These are phyloP conservation scores for Tetradesmus lagerheimii DNA, from an alignment of 139 green algal species.

Conservation along the genomic window DNA sequence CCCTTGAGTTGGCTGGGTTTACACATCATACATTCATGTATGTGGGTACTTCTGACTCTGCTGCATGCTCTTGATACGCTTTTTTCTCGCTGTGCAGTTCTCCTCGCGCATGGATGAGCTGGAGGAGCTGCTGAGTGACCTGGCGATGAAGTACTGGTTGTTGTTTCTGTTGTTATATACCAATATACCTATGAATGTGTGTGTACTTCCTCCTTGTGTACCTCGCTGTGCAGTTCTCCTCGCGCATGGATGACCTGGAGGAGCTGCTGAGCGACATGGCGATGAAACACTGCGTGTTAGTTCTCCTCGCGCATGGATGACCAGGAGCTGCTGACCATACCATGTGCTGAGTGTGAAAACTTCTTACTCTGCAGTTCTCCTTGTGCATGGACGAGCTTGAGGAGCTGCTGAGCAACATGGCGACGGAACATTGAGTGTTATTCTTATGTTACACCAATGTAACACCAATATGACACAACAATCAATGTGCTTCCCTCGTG, in stretches of 20 bases:
- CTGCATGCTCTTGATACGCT: too few species aligned
- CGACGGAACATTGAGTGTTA: too few species aligned
- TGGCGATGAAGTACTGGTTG: too few species aligned
- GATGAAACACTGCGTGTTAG: too few species aligned
- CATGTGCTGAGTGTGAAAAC: not conserved
- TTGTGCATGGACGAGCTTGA: constrained; percentile 90
- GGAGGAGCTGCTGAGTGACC: constrained; percentile 67
- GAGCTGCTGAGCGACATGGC: constrained; percentile 83
- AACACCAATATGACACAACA: too few species aligned
- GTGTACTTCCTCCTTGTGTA: not conserved
- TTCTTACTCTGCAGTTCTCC: too few species aligned
- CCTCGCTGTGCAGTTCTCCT: constrained; percentile 85
- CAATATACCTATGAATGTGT: too few species aligned
- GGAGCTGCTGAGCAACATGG: constrained; percentile 50
- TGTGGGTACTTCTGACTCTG: too few species aligned
- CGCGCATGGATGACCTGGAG: constrained; percentile 90
- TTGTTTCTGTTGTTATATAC: too few species aligned
- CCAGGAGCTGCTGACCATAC: constrained; percentile 67
- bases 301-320: constrained; percentile 88
- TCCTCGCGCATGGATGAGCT: constrained; percentile 87
- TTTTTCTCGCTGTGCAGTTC: too few species aligned
- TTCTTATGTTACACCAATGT: too few species aligned
- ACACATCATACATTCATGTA: too few species aligned
- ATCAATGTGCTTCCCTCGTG: not conserved
- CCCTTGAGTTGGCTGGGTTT: not conserved